Evolutionary conservation across 371 early-diverging fungal genomes (phyloP).

Genomic region (Choanephora cucurbitarum): DNA sequence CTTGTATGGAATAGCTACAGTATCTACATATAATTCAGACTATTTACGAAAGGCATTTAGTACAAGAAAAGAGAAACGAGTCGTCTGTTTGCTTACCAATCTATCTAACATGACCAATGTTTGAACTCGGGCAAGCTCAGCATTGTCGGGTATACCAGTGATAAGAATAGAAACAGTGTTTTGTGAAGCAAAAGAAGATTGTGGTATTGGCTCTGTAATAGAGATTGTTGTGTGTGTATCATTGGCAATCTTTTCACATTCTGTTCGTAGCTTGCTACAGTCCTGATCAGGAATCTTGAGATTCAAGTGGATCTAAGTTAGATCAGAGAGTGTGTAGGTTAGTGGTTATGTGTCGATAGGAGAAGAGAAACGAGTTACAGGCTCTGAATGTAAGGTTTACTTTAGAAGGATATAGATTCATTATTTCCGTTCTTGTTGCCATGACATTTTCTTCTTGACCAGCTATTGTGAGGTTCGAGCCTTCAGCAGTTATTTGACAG

Average conservation of each 20-base stretch:
- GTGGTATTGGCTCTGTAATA: slow-evolving; percentile 29
- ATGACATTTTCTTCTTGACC: slow-evolving; percentile 43
- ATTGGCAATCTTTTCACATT: slow-evolving; percentile 40
- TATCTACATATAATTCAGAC: slow-evolving; percentile 29
- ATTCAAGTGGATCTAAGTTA: slow-evolving; percentile 36
- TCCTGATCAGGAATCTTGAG: slow-evolving; percentile 47
- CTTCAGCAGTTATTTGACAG: slow-evolving; percentile 39
- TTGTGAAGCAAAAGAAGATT: slow-evolving; percentile 42
- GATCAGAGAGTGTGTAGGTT: background rate
- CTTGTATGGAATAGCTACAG: slow-evolving; percentile 35
- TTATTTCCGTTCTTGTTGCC: slow-evolving; percentile 47
- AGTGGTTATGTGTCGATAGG: background rate
- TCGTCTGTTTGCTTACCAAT: slow-evolving; percentile 25
- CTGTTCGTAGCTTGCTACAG: slow-evolving; percentile 22
- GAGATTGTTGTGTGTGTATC: slow-evolving; percentile 41
- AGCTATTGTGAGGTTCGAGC: slow-evolving; percentile 45
- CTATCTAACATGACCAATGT: slow-evolving; percentile 47
- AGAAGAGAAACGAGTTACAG: background rate
- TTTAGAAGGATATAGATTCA: slow-evolving; percentile 44
- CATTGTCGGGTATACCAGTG: slow-evolving; percentile 44
- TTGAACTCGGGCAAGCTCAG: slow-evolving; percentile 43
- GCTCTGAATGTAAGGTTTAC: slow-evolving; percentile 24
- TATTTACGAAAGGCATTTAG: slow-evolving; percentile 1
- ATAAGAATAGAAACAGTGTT: slow-evolving; percentile 40
- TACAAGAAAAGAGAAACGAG: background rate